phyloP scores from a whole-genome alignment of 257 asterid species.

The Nicotiana tomentosiformis region DNA sequence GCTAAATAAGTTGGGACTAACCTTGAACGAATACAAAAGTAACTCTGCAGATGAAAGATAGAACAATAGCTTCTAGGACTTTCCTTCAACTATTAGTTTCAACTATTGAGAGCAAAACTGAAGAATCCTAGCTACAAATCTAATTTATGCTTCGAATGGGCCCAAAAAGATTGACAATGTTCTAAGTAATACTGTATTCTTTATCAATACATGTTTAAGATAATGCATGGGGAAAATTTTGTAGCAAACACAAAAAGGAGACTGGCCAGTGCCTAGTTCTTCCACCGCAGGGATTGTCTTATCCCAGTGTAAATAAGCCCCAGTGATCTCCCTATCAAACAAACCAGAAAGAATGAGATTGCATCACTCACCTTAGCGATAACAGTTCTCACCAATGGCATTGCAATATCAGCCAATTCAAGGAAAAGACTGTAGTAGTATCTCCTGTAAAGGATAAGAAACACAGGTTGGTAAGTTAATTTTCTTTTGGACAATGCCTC shows the following conservation, averaged over 20 bases:
- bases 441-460: slow-evolving; percentile 46
- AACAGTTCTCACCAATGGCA: slow-evolving; percentile 56
- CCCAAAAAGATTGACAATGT: not conserved
- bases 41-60: not conserved
- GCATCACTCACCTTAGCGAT: slow-evolving; percentile 70
- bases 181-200: not conserved
- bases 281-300: slow-evolving; percentile 72
- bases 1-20: not conserved
- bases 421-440: slow-evolving; percentile 84
- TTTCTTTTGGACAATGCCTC: not conserved
- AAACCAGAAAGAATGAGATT: slow-evolving; percentile 76
- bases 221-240: not conserved
- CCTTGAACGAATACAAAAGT: not conserved
- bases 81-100: not conserved
- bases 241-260: slow-evolving; percentile 1
- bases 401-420: slow-evolving; percentile 68
- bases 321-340: slow-evolving; percentile 87
- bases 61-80: not conserved
- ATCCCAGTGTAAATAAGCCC: slow-evolving; percentile 91
- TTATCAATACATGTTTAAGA: not conserved
- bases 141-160: not conserved
- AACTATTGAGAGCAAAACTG: not conserved
- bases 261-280: slow-evolving; percentile 33
- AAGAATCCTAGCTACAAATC: not conserved
- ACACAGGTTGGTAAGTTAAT: not conserved